Evolutionary conservation across 495 filamentous ascomycete genomes (phyloP).

Genomic region (Aspergillus bertholletiae): DNA sequence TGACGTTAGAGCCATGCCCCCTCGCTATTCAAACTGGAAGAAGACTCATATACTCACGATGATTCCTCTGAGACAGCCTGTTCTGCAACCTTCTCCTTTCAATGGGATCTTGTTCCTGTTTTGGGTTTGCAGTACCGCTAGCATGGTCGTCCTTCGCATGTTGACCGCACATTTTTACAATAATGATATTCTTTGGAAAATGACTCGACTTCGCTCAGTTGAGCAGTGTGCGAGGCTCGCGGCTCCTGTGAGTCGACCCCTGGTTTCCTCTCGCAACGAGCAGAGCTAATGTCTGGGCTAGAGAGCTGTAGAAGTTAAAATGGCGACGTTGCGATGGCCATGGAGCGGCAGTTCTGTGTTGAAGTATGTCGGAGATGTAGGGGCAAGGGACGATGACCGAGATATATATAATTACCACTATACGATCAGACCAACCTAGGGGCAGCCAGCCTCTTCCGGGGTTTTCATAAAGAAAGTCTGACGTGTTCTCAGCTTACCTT

Average conservation of each 20-base stretch:
- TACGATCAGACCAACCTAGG: background rate
- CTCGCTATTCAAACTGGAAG: background rate
- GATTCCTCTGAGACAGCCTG: slow-evolving; percentile 35
- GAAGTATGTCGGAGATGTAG: background rate
- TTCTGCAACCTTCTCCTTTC: slow-evolving; percentile 30
- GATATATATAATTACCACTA: background rate
- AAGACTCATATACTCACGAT: slow-evolving; percentile 26
- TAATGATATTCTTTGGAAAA: background rate
- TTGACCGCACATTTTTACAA: background rate
- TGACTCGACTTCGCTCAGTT: background rate
- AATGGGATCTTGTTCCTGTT: slow-evolving; percentile 9
- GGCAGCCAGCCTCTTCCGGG: background rate
- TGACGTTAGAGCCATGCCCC: background rate
- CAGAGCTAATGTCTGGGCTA: background rate
- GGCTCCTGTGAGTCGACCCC: background rate
- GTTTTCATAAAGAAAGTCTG: background rate
- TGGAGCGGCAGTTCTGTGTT: background rate
- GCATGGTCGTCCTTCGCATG: background rate
- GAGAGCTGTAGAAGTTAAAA: background rate
- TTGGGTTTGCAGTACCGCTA: background rate
- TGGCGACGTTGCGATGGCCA: background rate
- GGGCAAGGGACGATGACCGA: background rate
- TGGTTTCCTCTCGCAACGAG: background rate
- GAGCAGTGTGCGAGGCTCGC: background rate
- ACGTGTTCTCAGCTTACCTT: background rate